These are phyloP conservation scores for Boeremia exigua DNA, from an alignment of 2,329 filamentous ascomycete species.

Conservation along the genomic window DNA sequence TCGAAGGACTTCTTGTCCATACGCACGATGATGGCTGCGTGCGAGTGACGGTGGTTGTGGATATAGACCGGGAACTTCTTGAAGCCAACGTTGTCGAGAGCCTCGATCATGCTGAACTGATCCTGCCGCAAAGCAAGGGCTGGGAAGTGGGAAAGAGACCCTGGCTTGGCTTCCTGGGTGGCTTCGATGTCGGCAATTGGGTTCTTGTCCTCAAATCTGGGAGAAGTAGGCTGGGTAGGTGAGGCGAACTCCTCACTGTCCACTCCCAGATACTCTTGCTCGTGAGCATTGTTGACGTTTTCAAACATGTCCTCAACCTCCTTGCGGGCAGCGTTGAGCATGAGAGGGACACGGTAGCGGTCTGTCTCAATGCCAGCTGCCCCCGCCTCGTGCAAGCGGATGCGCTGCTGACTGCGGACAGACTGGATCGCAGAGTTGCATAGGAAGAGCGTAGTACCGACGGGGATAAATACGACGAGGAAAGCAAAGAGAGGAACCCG, in stretches of 20 bases:
- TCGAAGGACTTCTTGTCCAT: slow-evolving; percentile 68
- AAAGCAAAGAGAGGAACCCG: slow-evolving; percentile 69
- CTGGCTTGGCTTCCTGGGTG: slow-evolving; percentile 38
- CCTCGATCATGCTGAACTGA: slow-evolving; percentile 85
- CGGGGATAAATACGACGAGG: slow-evolving; percentile 73
- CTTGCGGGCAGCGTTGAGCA: slow-evolving; percentile 72
- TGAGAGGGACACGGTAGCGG: slow-evolving; percentile 75
- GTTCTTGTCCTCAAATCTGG: slow-evolving; percentile 19
- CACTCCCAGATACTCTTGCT: slow-evolving; percentile 72
- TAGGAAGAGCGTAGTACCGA: slow-evolving; percentile 74
- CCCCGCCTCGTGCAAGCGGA: slow-evolving; percentile 76
- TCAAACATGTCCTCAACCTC: slow-evolving; percentile 81
- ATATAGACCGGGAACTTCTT: slow-evolving; percentile 72
- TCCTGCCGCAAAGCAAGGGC: slow-evolving; percentile 78
- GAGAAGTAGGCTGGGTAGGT: slow-evolving; percentile 28
- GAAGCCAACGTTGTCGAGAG: slow-evolving; percentile 69
- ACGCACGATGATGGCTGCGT: slow-evolving; percentile 89
- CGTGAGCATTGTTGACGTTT: slow-evolving; percentile 70
- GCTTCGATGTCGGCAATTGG: slow-evolving; percentile 30
- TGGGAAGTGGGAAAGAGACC: slow-evolving; percentile 59
- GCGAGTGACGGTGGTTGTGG: slow-evolving; percentile 75
- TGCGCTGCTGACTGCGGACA: slow-evolving; percentile 74
- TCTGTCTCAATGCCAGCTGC: slow-evolving; percentile 70
- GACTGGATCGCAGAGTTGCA: slow-evolving; percentile 80
- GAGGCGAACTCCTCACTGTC: slow-evolving; percentile 54